Evolutionary conservation across 23 red algal species (phyloP).

Genomic region (Pyropia yezoensis): DNA sequence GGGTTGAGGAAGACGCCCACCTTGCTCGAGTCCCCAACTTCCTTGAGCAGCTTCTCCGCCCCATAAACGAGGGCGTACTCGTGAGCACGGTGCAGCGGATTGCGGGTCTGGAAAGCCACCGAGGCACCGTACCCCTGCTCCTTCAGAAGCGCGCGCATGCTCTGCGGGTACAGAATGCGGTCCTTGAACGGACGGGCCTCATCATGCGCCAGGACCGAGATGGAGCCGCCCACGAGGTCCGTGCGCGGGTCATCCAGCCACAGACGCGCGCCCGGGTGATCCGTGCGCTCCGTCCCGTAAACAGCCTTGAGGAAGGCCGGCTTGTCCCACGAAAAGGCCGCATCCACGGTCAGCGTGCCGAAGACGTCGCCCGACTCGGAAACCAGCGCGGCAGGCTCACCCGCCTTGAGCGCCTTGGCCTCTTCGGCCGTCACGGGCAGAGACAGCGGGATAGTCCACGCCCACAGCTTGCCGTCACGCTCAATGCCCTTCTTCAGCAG

Average conservation of each 20-base stretch:
- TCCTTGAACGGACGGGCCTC: slow-evolving; percentile 78
- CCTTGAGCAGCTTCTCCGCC: slow-evolving; percentile 54
- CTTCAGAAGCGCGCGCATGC: slow-evolving; percentile 60
- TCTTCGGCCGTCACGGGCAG: slow-evolving; percentile 74
- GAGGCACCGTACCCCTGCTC: slow-evolving; percentile 43
- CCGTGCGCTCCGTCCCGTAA: slow-evolving; percentile 71
- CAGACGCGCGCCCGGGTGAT: slow-evolving; percentile 88
- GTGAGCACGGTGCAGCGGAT: slow-evolving; percentile 94
- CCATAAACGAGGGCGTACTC: slow-evolving; percentile 95
- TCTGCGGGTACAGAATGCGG: slow-evolving; percentile 43
- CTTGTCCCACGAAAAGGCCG: slow-evolving; percentile 70
- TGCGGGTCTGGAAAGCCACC: slow-evolving; percentile 94
- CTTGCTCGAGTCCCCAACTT: slow-evolving; percentile 50
- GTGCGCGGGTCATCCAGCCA: slow-evolving; percentile 69
- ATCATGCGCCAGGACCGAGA: slow-evolving; percentile 38
- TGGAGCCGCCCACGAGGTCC: slow-evolving; percentile 46
- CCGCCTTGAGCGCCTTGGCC: slow-evolving; percentile 29
- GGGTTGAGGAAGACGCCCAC: slow-evolving; percentile 90
- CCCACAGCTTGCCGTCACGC: slow-evolving; percentile 39
- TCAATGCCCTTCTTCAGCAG: slow-evolving; percentile 52
- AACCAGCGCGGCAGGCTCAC: slow-evolving; percentile 54
- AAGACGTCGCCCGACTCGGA: slow-evolving; percentile 51
- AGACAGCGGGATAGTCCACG: slow-evolving; percentile 89
- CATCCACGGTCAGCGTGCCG: slow-evolving; percentile 36
- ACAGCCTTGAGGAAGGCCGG: slow-evolving; percentile 64